Percentiles rank a stretch among this genome's conserved stretches.
Conservation (phyloP, 371 early-diverging fungal species). For the Gilbertella persicaria region DNA sequence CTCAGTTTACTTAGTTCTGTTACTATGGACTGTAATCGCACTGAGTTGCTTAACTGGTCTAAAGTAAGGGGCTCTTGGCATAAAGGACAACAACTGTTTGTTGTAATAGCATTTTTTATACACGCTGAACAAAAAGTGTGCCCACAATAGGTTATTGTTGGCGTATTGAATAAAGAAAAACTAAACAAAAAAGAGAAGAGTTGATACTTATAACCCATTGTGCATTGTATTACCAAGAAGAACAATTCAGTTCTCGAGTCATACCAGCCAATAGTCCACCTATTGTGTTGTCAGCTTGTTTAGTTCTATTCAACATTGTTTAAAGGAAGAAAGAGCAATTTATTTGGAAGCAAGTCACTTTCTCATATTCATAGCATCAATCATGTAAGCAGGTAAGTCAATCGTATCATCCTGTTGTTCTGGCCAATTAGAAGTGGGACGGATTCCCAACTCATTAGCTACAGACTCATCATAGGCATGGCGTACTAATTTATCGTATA, state of each 20-base stretch:
- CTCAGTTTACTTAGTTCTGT: conserved; percentile 7
- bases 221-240: not conserved
- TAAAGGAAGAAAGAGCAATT: not conserved
- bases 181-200: not conserved
- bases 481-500: conserved; percentile 76
- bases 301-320: too few relatives aligned
- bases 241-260: not conserved
- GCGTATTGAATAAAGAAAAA: not conserved
- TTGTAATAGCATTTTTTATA: not conserved
- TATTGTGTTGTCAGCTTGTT: not conserved
- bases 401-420: conserved; percentile 15
- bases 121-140: not conserved
- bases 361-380: conserved; percentile 18
- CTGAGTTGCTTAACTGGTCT: not conserved
- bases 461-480: conserved; percentile 78
- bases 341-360: not conserved
- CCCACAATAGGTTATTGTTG: not conserved
- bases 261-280: not conserved
- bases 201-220: too few relatives aligned
- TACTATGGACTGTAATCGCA: not conserved
- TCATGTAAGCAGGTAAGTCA: conserved; percentile 30
- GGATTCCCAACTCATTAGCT: conserved; percentile 36
- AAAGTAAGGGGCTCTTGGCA: not conserved
- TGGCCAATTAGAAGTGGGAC: conserved; percentile 11
- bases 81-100: not conserved